Evolutionary conservation across 768 basidiomycete species (phyloP).

Genomic region (Podaxis sp.): DNA sequence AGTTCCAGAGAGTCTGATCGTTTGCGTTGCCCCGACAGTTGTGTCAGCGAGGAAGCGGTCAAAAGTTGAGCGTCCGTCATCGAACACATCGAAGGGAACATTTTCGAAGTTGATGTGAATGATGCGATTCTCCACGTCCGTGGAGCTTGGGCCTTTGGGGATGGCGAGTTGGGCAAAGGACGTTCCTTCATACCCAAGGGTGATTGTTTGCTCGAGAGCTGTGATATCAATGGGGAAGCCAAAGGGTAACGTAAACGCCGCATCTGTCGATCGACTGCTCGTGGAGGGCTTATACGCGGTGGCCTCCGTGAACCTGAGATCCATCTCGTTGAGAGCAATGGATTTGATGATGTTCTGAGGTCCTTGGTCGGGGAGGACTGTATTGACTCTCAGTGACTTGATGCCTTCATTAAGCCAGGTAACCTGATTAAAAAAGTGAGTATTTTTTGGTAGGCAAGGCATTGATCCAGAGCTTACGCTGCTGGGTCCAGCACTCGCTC

Average conservation of each 20-base stretch:
- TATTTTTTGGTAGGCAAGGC: neutral
- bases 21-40: conserved; percentile 45
- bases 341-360: conserved; percentile 62
- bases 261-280: conserved; percentile 58
- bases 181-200: conserved; percentile 47
- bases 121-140: conserved; percentile 61
- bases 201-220: conserved; percentile 59
- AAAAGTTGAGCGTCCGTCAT: conserved; percentile 50
- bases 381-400: conserved; percentile 55
- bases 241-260: conserved; percentile 68
- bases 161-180: conserved; percentile 62
- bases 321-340: conserved; percentile 58
- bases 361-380: conserved; percentile 65
- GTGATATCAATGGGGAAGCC: conserved; percentile 68
- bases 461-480: conserved; percentile 39
- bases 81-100: conserved; percentile 59
- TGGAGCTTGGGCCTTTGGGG: conserved; percentile 54
- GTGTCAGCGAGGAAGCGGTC: conserved; percentile 62
- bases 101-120: conserved; percentile 60
- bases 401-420: conserved; percentile 76
- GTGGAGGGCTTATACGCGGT: conserved; percentile 59
- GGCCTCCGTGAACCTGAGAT: conserved; percentile 56
- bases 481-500: conserved; percentile 55
- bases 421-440: conserved; percentile 38
- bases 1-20: conserved; percentile 52